Evolutionary conservation across 2,329 filamentous ascomycete genomes (phyloP), one percentile per base, ranked within the genome.

Genomic region (Alternaria sp.): DNA sequence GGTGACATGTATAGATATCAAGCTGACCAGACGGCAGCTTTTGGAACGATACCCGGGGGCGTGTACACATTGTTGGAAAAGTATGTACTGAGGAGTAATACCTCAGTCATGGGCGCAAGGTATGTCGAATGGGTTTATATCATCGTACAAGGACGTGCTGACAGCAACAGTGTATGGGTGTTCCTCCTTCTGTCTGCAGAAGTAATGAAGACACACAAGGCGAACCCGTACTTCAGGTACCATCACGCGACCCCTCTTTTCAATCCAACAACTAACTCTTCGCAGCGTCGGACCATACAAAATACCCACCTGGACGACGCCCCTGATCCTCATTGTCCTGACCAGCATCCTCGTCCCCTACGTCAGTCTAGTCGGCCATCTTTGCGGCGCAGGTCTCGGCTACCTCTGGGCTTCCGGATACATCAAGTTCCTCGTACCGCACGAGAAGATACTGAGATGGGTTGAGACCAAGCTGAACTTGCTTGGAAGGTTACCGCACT

Each of bases 281-380:
- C 65, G 5, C 66, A 87, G 85, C 64, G 80, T 90, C 46, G 84
- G 84, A n/a, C 84, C 84, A 30, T 85, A 86, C 73, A 86, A 92
- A 70, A 93, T 99, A 61, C 95, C 96, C 3, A 98, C 94, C 0
- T 98, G 95, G 94, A 92, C 90, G 8, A 93, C 92, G 2, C 95
- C 96, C 5, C 82, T 98, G n/a, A 84, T 93, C 55, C 83, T 93
- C 72, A 87, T 92, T 54, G 81, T 97, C 41, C 85, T 95, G 14
- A 88, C 93, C 37, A 89, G 89, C 58, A 90, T 93, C 26, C 83
- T 99, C 55, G 83, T 97, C 5, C 93, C 94, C 1, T 88, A 90
- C 67, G 93, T 93, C 3, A 96, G 92, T 78, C 87, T 97, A 57
- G 82, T 97, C 15, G 95, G 96, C 2, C 96, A 98, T 79, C 78